Evolutionary conservation across 306 rosid genomes (phyloP), one percentile per base, ranked within the genome.

Genomic region (Trifolium subterraneum): DNA sequence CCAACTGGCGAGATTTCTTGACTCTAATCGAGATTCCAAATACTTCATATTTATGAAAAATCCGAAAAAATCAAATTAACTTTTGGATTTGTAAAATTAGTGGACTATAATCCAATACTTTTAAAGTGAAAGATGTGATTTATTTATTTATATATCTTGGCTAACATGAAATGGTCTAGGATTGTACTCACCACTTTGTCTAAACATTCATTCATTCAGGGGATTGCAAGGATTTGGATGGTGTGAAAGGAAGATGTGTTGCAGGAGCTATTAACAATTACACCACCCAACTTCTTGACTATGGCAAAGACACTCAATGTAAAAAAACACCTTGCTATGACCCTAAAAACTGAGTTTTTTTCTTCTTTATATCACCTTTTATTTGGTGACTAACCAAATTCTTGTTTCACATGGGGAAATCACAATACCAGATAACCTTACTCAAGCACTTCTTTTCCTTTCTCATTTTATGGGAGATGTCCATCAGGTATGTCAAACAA

Each of bases 391-490:
- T 77, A 22, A 75, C 29, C 52, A 65, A 74, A 51, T 70, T 72
- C 10, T 61, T 44, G 73, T 38, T 70, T 35, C 10, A 47, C 14
- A 54, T 71, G 20, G 16, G 62, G 56, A 68, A 50, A 33, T 79
- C 16, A 64, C 19, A 50, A 50, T 38, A 54, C 33, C 84, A 94
- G 98, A 88, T 72, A 94, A 94, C 79, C 95, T 94, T 77, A 88
- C 98, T 8, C 92, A 94, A 75, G 92, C 97, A n/a, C 90, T 94
- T 59, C 73, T 88, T 0, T 94, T 91, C 80, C 96, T 89, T 52
- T 83, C 98, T 54, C 98, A 94, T 81, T 94, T 88, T 51, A 73
- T 90, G 59, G 98, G 98, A 77, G 98, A 94, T 64, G 84, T 94
- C 61, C 98, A 94, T 87, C 98, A 94, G 96, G 85, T 82, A 73